A percentile compares a stretch with the other conserved stretches of the same genome.
Evolutionary conservation across 1,284 basidiomycete genomes (phyloP).

Genomic region (Cryptococcus wingfieldii): DNA sequence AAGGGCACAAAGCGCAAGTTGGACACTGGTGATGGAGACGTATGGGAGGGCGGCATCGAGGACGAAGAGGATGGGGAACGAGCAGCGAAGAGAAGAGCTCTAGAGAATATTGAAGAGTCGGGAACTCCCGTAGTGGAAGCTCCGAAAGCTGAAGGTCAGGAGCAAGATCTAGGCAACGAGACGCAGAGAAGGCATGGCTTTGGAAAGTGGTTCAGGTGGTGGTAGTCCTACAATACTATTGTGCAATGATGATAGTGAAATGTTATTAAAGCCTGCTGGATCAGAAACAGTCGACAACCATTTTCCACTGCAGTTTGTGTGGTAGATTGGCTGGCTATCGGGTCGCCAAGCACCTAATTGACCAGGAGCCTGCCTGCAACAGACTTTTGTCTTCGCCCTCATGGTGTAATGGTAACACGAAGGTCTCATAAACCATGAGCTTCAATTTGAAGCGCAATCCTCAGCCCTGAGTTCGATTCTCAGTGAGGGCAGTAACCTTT

Average conservation of each 20-base stretch:
- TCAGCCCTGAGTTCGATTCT: slow-evolving; percentile 2
- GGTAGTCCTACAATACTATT: not conserved
- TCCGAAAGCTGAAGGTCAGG: not conserved
- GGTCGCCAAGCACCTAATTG: no score
- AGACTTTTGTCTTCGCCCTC: not conserved
- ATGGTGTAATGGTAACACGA: slow-evolving; percentile 2
- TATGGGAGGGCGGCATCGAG: slow-evolving; percentile 12
- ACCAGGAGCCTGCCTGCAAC: no score
- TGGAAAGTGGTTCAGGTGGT: slow-evolving; percentile 4
- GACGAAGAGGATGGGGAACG: slow-evolving; percentile 4
- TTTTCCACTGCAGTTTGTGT: no score
- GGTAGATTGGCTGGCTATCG: no score
- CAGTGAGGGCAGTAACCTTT: slow-evolving; percentile 1
- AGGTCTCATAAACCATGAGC: not conserved
- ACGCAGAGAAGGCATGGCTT: slow-evolving; percentile 1
- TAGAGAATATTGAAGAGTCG: slow-evolving; percentile 12
- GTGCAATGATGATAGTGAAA: no score
- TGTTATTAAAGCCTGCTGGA: no score
- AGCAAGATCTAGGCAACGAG: not conserved
- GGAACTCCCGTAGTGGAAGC: slow-evolving; percentile 8
- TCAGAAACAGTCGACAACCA: no score
- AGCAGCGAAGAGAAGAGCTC: slow-evolving; percentile 17
- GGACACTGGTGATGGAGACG: not conserved
- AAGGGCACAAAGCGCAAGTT: not conserved
- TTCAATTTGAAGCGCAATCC: not conserved